Conservation (phyloP, 768 basidiomycete genomes). For the Xerocomellus dryophilus region DNA sequence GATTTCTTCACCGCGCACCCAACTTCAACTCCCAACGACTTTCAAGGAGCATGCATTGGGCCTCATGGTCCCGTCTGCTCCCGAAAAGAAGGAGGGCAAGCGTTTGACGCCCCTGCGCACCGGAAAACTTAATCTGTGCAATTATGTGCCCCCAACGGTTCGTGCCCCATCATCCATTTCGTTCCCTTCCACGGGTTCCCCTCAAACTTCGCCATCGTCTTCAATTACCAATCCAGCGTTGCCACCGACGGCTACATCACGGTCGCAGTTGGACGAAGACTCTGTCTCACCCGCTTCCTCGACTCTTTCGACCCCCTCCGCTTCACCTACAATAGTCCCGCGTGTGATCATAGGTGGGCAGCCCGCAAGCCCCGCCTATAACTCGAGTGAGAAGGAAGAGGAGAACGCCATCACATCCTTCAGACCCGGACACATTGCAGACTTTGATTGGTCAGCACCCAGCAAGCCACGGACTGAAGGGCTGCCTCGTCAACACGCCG, state of each 20-base stretch:
- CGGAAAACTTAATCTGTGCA: slow-evolving; percentile 31
- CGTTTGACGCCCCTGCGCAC: background rate
- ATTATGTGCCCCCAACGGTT: slow-evolving; percentile 33
- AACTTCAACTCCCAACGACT: background rate
- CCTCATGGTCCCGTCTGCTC: slow-evolving; percentile 1
- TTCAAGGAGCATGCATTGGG: slow-evolving; percentile 15
- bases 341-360: slow-evolving; percentile 28
- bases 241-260: background rate
- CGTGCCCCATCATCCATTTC: slow-evolving; percentile 1
- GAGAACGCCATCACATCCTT: background rate
- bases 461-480: background rate
- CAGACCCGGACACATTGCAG: slow-evolving; percentile 4
- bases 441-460: slow-evolving; percentile 26
- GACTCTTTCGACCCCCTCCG: slow-evolving; percentile 25
- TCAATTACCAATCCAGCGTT: background rate
- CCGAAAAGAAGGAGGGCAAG: background rate
- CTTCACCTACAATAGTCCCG: slow-evolving; percentile 21
- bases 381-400: background rate
- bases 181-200: background rate
- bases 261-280: slow-evolving; percentile 10
- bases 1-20: background rate
- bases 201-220: background rate
- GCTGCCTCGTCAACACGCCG: background rate
- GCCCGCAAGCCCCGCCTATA: slow-evolving; percentile 13
- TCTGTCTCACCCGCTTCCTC: slow-evolving; percentile 25